phyloP scores from a whole-genome alignment of 2,329 filamentous ascomycete genomes.

The Epichloe sp. region DNA sequence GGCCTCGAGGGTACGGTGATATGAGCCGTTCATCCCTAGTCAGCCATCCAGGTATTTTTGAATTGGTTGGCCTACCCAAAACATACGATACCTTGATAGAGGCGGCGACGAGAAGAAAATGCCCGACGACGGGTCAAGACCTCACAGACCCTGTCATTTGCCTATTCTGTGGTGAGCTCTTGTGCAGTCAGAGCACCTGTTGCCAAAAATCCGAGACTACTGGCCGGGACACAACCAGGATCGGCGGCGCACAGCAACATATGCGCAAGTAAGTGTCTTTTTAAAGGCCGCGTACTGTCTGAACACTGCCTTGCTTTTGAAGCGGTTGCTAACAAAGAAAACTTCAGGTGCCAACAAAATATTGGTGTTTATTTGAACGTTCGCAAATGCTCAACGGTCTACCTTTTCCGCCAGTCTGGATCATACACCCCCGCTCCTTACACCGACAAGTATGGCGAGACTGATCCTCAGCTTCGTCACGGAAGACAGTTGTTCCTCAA shows the following conservation, averaged over 20 bases:
- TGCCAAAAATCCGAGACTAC: conserved; percentile 55
- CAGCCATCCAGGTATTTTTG: conserved; percentile 84
- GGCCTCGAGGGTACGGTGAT: conserved; percentile 18
- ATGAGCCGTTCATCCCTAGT: conserved; percentile 32
- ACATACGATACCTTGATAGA: conserved; percentile 90
- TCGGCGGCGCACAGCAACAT: conserved; percentile 85
- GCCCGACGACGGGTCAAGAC: conserved; percentile 83
- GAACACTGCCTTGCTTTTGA: background rate
- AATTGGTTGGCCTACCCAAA: conserved; percentile 81
- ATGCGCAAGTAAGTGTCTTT: conserved; percentile 56
- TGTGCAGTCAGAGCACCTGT: conserved; percentile 88
- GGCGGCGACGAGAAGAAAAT: conserved; percentile 71
- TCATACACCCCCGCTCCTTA: conserved; percentile 84
- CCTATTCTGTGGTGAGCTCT: conserved; percentile 90
- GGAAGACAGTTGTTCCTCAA: conserved; percentile 85
- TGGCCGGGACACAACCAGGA: conserved; percentile 29
- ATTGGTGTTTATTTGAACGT: conserved; percentile 95
- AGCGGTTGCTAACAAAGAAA: background rate
- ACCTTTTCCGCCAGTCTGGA: conserved; percentile 69
- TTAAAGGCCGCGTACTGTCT: background rate
- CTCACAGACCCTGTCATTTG: conserved; percentile 84
- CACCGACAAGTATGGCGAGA: conserved; percentile 90
- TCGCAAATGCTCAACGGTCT: conserved; percentile 85
- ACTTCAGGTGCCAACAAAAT: conserved; percentile 64
- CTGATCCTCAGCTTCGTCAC: conserved; percentile 78